Evolutionary conservation across 768 basidiomycete genomes (phyloP).

Genomic region (Hygrocybe coccinea): DNA sequence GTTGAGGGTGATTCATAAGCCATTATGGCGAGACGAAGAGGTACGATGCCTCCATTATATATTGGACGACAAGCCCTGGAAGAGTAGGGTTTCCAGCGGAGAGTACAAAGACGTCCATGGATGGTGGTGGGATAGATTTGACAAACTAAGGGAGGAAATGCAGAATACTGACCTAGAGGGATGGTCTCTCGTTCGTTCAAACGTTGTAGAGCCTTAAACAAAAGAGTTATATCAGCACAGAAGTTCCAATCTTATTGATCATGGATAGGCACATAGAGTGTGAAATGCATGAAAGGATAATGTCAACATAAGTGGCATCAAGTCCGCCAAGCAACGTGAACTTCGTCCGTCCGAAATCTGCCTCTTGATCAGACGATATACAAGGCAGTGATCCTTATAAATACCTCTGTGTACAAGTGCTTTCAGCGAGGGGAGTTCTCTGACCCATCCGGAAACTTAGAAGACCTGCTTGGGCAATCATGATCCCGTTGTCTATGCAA

Average conservation of each 20-base stretch:
- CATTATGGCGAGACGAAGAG: constrained; percentile 81
- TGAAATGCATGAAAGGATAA: too few relatives aligned
- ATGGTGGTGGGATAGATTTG: constrained; percentile 82
- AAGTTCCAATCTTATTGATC: background rate
- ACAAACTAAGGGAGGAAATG: constrained; percentile 43
- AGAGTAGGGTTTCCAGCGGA: constrained; percentile 37
- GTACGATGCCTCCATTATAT: constrained; percentile 87
- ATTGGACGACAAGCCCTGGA: constrained; percentile 83
- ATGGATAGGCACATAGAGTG: background rate
- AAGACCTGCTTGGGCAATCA: constrained; percentile 98
- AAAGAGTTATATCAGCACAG: background rate
- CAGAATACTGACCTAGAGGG: constrained; percentile 39
- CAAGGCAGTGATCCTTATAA: constrained; percentile 8
- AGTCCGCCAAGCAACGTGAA: background rate
- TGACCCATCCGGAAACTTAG: constrained; percentile 89
- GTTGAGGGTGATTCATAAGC: constrained; percentile 62
- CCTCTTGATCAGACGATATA: background rate
- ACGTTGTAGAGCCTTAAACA: constrained; percentile 34
- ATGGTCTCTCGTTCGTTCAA: constrained; percentile 48
- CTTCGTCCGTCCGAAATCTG: background rate
- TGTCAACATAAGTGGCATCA: background rate
- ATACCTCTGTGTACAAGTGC: constrained; percentile 89
- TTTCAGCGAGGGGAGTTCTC: constrained; percentile 68
- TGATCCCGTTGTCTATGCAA: constrained; percentile 99
- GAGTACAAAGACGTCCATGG: constrained; percentile 51